These are phyloP conservation scores for Stygiomarasmius scandens DNA, from an alignment of 1,284 basidiomycete species.

Conservation along the genomic window DNA sequence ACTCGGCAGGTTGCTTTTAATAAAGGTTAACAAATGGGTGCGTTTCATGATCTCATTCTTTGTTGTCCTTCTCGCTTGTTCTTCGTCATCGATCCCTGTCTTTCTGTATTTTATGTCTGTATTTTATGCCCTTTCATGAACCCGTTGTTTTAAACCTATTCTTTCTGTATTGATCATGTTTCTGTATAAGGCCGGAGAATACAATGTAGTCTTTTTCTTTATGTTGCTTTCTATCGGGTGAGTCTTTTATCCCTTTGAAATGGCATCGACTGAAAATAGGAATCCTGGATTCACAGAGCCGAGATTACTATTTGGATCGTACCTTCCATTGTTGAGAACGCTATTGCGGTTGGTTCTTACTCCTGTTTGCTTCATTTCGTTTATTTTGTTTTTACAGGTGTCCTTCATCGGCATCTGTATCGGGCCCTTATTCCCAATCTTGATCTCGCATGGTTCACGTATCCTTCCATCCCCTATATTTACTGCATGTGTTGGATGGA, in stretches of 20 bases:
- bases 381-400: neutral
- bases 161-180: neutral
- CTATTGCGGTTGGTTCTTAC: slow-evolving; percentile 40
- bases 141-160: no score
- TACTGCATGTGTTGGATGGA: neutral
- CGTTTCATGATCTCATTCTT: neutral
- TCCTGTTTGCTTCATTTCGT: slow-evolving; percentile 13
- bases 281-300: neutral
- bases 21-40: slow-evolving; percentile 27
- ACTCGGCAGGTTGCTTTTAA: slow-evolving; percentile 26
- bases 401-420: neutral
- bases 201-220: slow-evolving; percentile 21
- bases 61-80: no score
- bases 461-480: neutral
- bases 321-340: slow-evolving; percentile 46
- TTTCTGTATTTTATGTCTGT: no score
- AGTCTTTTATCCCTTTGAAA: no score
- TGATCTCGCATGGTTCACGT: neutral
- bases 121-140: no score
- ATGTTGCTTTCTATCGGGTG: slow-evolving; percentile 21
- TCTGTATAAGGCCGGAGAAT: slow-evolving; percentile 18
- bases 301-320: slow-evolving; percentile 53
- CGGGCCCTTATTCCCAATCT: neutral
- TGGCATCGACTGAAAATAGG: no score
- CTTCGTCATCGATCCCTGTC: no score